Evolutionary conservation across 305 asterid species (phyloP).

Genomic region (Petunia hybrid): DNA sequence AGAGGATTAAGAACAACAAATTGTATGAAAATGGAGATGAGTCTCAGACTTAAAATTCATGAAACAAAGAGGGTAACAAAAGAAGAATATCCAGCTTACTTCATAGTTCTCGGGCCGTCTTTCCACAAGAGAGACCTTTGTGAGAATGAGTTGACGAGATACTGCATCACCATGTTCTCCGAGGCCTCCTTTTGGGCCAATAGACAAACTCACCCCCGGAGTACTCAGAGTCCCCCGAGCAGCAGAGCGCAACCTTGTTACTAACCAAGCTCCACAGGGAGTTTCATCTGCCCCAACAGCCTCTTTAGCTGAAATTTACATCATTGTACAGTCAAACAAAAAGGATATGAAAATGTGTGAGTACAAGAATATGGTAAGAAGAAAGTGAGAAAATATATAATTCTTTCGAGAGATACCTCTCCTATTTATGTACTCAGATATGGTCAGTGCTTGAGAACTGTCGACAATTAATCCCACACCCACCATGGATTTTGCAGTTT

Average conservation of each 20-base stretch:
- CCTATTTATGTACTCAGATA: constrained; percentile 74
- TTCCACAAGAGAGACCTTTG: constrained; percentile 92
- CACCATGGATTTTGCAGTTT: constrained; percentile 87
- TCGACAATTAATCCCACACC: constrained; percentile 85
- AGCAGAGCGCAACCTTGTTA: constrained; percentile 93
- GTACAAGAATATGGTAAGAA: constrained; percentile 23
- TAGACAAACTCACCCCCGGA: constrained; percentile 75
- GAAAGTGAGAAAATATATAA: constrained; percentile 25
- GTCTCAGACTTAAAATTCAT: neutral
- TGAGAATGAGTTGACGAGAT: constrained; percentile 94
- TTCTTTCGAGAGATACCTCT: constrained; percentile 69
- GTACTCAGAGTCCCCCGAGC: constrained; percentile 91
- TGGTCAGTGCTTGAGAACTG: constrained; percentile 74
- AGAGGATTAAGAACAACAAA: constrained; percentile 14
- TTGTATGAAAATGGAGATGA: constrained; percentile 18
- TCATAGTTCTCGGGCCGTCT: constrained; percentile 99
- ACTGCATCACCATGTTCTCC: constrained; percentile 97
- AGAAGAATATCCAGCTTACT: constrained; percentile 57
- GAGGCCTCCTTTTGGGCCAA: constrained; percentile 98
- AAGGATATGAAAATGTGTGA: constrained; percentile 16
- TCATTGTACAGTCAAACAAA: constrained; percentile 36
- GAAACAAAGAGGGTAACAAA: neutral
- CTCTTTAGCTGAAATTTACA: constrained; percentile 74
- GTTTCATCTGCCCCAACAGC: constrained; percentile 99
- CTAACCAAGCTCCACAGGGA: constrained; percentile 96